A percentile compares a stretch with the other conserved stretches of the same genome.
phyloP scores from a whole-genome alignment of 1,139 yeast genomes.

The Spencermartinsiella ligniputridi region DNA sequence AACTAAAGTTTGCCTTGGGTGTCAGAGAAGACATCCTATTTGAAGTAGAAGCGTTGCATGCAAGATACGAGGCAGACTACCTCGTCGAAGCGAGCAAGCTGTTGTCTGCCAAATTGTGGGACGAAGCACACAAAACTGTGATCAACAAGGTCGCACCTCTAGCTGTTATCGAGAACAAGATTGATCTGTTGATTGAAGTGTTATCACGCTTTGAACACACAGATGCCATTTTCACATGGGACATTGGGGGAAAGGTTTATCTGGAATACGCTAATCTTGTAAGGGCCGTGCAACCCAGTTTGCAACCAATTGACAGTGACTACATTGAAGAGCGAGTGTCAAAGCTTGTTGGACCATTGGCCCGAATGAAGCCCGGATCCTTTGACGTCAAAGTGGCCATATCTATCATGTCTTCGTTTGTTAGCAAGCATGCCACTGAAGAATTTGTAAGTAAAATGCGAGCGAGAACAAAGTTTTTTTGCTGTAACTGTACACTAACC shows the following conservation, averaged over 20 bases:
- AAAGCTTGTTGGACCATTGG: slow-evolving; percentile 35
- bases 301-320: neutral
- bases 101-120: slow-evolving; percentile 56
- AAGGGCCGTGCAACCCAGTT: slow-evolving; percentile 1
- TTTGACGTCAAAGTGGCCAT: slow-evolving; percentile 43
- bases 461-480: slow-evolving; percentile 2
- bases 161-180: slow-evolving; percentile 44
- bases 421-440: slow-evolving; percentile 36
- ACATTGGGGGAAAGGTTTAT: slow-evolving; percentile 40
- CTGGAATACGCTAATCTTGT: slow-evolving; percentile 27
- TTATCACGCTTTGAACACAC: slow-evolving; percentile 41
- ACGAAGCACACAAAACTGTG: slow-evolving; percentile 60
- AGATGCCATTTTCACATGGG: slow-evolving; percentile 50
- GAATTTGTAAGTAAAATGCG: slow-evolving; percentile 11
- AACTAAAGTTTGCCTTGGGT: slow-evolving; percentile 39
- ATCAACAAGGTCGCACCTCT: slow-evolving; percentile 63
- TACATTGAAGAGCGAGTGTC: slow-evolving; percentile 2
- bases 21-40: slow-evolving; percentile 27
- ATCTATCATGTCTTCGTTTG: slow-evolving; percentile 47
- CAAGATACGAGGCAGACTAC: slow-evolving; percentile 44
- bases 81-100: slow-evolving; percentile 60
- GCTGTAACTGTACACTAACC: neutral
- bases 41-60: slow-evolving; percentile 33
- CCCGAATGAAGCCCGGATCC: slow-evolving; percentile 36
- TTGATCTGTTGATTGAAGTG: slow-evolving; percentile 40